These are phyloP conservation scores for Citrullus mucosospermus DNA, from an alignment of 306 rosid species.

Conservation along the genomic window DNA sequence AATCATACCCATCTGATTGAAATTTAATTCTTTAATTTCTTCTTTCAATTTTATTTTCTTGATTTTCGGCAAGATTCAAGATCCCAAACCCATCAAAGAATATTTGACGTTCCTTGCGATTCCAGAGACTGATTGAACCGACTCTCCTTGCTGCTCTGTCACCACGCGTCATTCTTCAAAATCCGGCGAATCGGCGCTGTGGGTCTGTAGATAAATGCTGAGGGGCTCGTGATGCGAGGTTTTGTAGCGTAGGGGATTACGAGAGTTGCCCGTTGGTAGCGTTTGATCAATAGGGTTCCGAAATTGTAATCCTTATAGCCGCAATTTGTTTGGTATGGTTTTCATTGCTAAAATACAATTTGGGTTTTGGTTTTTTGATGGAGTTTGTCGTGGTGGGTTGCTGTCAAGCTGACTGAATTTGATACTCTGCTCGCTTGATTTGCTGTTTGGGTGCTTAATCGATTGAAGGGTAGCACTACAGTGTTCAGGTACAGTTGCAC, in stretches of 20 bases:
- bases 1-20: not conserved
- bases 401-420: not conserved
- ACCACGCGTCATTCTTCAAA: not conserved
- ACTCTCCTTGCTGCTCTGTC: slow-evolving; percentile 7
- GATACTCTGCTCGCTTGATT: not conserved
- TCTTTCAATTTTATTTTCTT: not conserved
- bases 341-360: not conserved
- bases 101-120: slow-evolving; percentile 2
- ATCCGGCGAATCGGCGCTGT: slow-evolving; percentile 9
- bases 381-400: not conserved
- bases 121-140: not conserved
- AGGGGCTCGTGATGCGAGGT: slow-evolving; percentile 11
- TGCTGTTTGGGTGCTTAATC: not conserved
- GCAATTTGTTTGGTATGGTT: not conserved
- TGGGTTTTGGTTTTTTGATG: not conserved
- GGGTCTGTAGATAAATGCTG: slow-evolving; percentile 20
- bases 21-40: not conserved
- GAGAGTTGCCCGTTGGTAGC: not conserved
- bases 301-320: not conserved
- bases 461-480: not conserved
- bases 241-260: not conserved
- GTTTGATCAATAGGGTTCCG: not conserved
- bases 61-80: not conserved
- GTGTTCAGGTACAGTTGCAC: not conserved
- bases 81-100: slow-evolving; percentile 13